phyloP scores from a whole-genome alignment of 306 rosid genomes.

The Vigna unguiculata region DNA sequence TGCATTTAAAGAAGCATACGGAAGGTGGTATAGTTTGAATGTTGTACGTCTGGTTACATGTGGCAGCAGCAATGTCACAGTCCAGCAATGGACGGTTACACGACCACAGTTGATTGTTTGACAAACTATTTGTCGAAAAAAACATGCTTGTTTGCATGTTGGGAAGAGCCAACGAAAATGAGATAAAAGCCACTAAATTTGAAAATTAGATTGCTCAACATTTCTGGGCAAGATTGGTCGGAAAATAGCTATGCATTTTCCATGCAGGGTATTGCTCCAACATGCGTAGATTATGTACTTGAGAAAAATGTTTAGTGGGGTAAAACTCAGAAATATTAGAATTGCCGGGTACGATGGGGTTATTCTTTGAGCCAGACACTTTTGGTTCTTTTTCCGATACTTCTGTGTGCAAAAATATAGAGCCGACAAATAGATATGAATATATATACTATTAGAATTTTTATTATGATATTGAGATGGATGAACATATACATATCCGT shows the following conservation, averaged over 20 bases:
- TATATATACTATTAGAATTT: too few relatives aligned
- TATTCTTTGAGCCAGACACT: too few relatives aligned
- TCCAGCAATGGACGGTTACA: background rate
- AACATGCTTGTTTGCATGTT: background rate
- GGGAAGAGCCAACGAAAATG: background rate
- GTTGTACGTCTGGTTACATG: background rate
- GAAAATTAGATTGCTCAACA: background rate
- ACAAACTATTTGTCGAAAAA: background rate
- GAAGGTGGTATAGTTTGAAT: background rate
- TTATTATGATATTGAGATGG: too few relatives aligned
- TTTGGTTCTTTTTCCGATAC: too few relatives aligned
- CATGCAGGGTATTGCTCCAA: background rate
- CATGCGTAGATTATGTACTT: background rate
- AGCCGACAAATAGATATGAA: too few relatives aligned
- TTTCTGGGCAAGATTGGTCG: background rate
- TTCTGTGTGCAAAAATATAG: too few relatives aligned
- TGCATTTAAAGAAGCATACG: background rate
- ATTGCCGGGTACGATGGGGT: too few relatives aligned
- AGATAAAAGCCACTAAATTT: background rate
- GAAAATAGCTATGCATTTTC: conserved; percentile 2
- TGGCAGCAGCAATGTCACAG: background rate
- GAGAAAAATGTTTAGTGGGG: too few relatives aligned
- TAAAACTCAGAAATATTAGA: too few relatives aligned
- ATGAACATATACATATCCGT: too few relatives aligned
- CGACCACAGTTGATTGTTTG: background rate